Base-by-base conservation (phyloP, 768 basidiomycete species). In the Lentinula lateritia region DNA sequence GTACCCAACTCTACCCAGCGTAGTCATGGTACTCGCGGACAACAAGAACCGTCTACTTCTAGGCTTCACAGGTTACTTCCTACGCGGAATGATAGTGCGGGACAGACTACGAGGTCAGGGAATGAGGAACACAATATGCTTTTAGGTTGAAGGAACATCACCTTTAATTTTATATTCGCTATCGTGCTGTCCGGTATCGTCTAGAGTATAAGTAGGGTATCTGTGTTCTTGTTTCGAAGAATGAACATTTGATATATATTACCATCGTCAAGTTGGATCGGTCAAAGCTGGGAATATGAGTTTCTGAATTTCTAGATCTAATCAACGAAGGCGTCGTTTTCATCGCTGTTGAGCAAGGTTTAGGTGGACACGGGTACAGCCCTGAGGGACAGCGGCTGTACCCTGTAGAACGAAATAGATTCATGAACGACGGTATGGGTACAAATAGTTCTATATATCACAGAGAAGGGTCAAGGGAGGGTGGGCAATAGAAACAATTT, bases 111-210 rank as follows among this genome's bases (percentile, higher is more conserved):
- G 46, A 57, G 39, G 42, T 28, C 55, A 28, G 23, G 5, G n/a
- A 59, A 59, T 38, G 58, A 50, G 38, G 58, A 59, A n/a, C 43
- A 50, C 39, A 50, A 59, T 35, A 59, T 59, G 58, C 48, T 59
- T 10, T 28, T 59, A 34, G 58, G 58, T 32, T 59, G 58, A 59
- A 58, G 41, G 45, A 46, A 42, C 28, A 32, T 56, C 16, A 13
- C 39, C 5, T 6, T 23, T 56, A 6, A 56, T 23, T 16, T 56
- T 38, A 20, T 55, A 55, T 23, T 28, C 39, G 41, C 41, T 56
- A 15, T 23, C 41, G 38, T 18, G 41, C 16, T 43, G 38, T 56
- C 41, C 18, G 38, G 39, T 56, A 56, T 7, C 20, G 16, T 16
- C 15, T 56, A 56, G 41, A 43, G 41, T 56, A 56, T 43, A 13